These are phyloP conservation scores for Naegleria gruberi DNA, from an alignment of 208 protist genomes.

Conservation along the genomic window DNA sequence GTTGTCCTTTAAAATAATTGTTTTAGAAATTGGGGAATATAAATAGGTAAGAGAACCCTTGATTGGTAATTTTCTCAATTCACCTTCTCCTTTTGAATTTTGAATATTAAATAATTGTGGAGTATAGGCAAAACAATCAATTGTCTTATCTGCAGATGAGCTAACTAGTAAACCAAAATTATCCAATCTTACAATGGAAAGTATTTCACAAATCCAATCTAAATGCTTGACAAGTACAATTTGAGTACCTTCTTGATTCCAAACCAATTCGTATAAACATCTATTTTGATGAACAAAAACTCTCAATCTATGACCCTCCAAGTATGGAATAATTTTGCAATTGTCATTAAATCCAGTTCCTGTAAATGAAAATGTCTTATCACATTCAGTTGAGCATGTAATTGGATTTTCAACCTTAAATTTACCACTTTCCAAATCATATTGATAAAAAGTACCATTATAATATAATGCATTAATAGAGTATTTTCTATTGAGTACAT, in stretches of 20 bases:
- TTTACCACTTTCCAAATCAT: not conserved
- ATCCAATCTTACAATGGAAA: not conserved
- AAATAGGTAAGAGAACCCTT: not conserved
- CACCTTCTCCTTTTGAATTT: not conserved
- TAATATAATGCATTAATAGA: not conserved
- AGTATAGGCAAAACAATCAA: not conserved
- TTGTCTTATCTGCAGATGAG: not conserved
- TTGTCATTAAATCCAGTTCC: not conserved
- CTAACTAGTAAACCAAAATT: not conserved
- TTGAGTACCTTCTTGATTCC: not conserved
- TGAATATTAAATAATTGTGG: not conserved
- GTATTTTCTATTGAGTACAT: not conserved
- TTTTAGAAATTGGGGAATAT: not conserved
- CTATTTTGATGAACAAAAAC: not conserved
- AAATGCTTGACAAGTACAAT: not conserved
- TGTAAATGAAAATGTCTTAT: not conserved
- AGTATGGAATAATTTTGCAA: not conserved
- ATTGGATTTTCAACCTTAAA: not conserved
- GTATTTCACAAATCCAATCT: not conserved
- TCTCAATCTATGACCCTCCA: not conserved
- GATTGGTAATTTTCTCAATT: not conserved
- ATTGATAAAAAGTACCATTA: not conserved
- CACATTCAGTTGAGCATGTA: not conserved
- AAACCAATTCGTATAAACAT: not conserved
- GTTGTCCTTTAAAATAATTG: not conserved